Evolutionary conservation across 768 basidiomycete genomes (phyloP).

Genomic region (Termitomyces sp.): DNA sequence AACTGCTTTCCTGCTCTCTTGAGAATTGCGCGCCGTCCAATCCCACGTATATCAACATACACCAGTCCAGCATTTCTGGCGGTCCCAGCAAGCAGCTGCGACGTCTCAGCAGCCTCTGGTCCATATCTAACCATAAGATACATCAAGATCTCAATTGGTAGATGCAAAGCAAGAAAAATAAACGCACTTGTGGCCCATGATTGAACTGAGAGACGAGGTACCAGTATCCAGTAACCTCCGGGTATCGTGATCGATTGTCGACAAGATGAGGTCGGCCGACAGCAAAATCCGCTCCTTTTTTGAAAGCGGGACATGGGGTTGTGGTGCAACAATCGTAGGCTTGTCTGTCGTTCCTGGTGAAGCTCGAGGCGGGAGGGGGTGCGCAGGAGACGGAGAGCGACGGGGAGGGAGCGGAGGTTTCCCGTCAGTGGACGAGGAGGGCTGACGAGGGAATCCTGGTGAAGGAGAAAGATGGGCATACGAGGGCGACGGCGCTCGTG

Average conservation of each 20-base stretch:
- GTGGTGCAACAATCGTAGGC: conserved; percentile 2
- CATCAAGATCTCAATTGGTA: not conserved
- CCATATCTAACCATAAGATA: conserved; percentile 46
- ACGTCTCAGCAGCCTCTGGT: conserved; percentile 55
- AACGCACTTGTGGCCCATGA: conserved; percentile 55
- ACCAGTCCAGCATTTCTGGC: conserved; percentile 72
- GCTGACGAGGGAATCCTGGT: conserved; percentile 7
- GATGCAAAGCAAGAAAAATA: not conserved
- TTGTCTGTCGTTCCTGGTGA: conserved; percentile 7
- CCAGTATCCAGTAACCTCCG: conserved; percentile 49
- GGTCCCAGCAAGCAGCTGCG: conserved; percentile 57
- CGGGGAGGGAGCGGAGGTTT: conserved; percentile 33
- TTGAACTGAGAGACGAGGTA: conserved; percentile 42
- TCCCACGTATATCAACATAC: conserved; percentile 72
- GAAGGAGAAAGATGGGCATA: conserved; percentile 18
- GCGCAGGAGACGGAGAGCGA: conserved; percentile 24
- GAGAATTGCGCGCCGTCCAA: conserved; percentile 67
- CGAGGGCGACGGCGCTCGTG: conserved; percentile 15
- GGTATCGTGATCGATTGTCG: conserved; percentile 59
- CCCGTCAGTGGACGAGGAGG: conserved; percentile 2
- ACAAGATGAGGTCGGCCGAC: conserved; percentile 63
- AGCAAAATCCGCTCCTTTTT: conserved; percentile 50
- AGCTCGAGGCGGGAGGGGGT: conserved; percentile 33
- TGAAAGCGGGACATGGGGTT: conserved; percentile 27
- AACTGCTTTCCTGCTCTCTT: conserved; percentile 58